Evolutionary conservation across 495 filamentous ascomycete species (phyloP).

Genomic region (Neurospora tetraspora): DNA sequence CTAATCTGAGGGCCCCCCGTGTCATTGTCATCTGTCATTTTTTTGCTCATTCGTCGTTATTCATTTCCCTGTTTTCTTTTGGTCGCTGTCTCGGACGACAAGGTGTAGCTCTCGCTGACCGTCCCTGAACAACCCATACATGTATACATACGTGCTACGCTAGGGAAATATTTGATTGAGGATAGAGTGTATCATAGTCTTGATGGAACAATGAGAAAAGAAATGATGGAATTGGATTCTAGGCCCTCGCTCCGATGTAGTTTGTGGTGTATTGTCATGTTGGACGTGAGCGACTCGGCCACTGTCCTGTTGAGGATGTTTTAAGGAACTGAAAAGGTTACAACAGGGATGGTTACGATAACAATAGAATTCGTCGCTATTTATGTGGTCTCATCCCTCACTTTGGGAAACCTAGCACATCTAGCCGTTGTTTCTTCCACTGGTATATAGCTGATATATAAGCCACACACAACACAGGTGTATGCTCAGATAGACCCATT

Average conservation of each 20-base stretch:
- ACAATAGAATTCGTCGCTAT: not conserved
- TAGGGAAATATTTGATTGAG: not conserved
- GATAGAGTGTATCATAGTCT: not conserved
- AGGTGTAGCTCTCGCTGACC: not conserved
- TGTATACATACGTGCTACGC: not conserved
- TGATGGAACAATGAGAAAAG: too few relatives aligned
- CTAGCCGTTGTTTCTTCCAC: not conserved
- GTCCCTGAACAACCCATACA: not conserved
- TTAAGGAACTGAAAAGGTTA: too few relatives aligned
- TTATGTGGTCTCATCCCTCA: not conserved
- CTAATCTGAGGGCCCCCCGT: slow-evolving; percentile 46
- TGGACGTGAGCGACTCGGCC: too few relatives aligned
- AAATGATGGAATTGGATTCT: too few relatives aligned
- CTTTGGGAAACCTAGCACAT: not conserved
- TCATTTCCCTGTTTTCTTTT: not conserved
- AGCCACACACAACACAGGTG: not conserved
- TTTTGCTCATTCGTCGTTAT: not conserved
- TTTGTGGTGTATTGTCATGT: too few relatives aligned
- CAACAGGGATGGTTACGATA: too few relatives aligned
- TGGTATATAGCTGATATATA: not conserved
- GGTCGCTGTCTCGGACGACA: not conserved
- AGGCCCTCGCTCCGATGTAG: too few relatives aligned
- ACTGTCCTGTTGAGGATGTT: too few relatives aligned
- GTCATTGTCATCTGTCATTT: not conserved
- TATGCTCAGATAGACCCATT: not conserved